phyloP scores from a whole-genome alignment of 371 early-diverging fungal genomes.

The Mucor lusitanicus region DNA sequence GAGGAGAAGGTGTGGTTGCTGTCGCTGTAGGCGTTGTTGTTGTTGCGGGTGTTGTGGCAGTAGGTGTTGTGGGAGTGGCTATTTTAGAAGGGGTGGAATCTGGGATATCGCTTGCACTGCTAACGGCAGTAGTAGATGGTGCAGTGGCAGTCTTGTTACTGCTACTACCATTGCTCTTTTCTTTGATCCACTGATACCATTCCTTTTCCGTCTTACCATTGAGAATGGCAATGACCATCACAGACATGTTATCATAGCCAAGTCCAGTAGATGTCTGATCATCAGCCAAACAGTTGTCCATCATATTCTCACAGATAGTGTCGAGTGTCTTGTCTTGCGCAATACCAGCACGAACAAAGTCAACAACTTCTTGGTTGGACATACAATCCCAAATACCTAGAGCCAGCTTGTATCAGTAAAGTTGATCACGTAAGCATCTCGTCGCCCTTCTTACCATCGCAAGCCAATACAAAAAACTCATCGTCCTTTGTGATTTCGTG shows the following conservation, averaged over 20 bases:
- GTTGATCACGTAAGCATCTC: background rate
- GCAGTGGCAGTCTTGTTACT: background rate
- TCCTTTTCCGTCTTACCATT: constrained; percentile 74
- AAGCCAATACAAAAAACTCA: constrained; percentile 91
- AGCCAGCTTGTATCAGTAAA: background rate
- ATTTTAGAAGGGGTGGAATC: background rate
- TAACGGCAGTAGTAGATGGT: background rate
- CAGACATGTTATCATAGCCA: constrained; percentile 98
- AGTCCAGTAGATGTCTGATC: constrained; percentile 86
- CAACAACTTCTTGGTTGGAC: constrained; percentile 86
- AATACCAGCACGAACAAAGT: constrained; percentile 74
- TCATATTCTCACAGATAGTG: constrained; percentile 81
- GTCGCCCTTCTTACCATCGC: constrained; percentile 73
- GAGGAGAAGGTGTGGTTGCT: background rate
- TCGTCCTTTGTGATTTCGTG: constrained; percentile 65
- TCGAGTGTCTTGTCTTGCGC: constrained; percentile 59
- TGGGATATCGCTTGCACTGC: background rate
- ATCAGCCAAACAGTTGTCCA: constrained; percentile 90
- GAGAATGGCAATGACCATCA: constrained; percentile 87
- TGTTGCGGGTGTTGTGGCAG: background rate
- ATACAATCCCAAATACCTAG: constrained; percentile 97
- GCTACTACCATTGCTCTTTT: background rate
- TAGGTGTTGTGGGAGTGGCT: background rate
- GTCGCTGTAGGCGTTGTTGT: background rate
- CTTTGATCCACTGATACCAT: constrained; percentile 61